Evolutionary conservation across 345 rosid genomes (phyloP).

Genomic region (Ceriops zippeliana): DNA sequence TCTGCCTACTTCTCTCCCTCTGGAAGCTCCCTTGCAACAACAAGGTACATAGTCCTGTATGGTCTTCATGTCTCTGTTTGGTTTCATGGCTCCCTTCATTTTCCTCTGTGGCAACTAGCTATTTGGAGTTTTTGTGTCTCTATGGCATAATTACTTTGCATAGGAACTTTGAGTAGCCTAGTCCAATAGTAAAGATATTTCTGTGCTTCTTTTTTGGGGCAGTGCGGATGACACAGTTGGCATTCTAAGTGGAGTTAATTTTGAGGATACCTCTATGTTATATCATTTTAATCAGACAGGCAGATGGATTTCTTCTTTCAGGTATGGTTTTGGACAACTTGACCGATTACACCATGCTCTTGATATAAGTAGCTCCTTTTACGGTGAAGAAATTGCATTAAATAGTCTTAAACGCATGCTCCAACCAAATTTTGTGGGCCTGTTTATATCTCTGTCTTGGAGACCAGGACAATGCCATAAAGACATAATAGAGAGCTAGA

Average conservation of each 20-base stretch:
- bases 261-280: constrained; percentile 41
- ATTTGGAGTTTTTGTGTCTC: neutral
- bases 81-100: neutral
- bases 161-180: neutral
- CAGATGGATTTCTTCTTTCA: constrained; percentile 69
- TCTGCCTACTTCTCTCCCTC: constrained; percentile 93
- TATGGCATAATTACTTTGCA: neutral
- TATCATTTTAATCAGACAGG: constrained; percentile 58
- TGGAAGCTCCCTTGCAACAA: constrained; percentile 64
- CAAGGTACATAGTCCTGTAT: constrained; percentile 41
- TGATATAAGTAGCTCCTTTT: too few relatives aligned
- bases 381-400: neutral
- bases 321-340: constrained; percentile 32
- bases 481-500: too few relatives aligned
- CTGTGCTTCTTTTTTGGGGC: neutral
- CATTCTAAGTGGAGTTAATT: constrained; percentile 49
- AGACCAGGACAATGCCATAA: too few relatives aligned
- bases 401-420: neutral
- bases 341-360: neutral
- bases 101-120: neutral
- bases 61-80: neutral
- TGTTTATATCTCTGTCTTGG: too few relatives aligned
- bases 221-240: constrained; percentile 63
- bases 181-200: neutral
- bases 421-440: neutral